Base-by-base conservation (phyloP, 805 yeast genomes). In the Schwanniomyces occidentalis region DNA sequence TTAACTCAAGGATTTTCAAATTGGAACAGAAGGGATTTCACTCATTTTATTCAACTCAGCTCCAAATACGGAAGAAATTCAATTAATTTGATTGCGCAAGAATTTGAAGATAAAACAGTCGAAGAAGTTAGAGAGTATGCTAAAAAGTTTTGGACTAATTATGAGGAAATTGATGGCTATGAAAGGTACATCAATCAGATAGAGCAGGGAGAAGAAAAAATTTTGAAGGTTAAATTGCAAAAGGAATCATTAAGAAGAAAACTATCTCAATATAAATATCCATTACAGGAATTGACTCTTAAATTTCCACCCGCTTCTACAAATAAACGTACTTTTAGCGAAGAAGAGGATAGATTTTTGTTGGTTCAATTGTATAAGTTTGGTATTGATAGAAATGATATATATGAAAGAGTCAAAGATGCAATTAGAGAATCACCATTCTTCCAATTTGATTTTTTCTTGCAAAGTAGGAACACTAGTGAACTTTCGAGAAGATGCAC, bases 21-120 rank as follows among this genome's bases (percentile, higher is more conserved):
- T 54, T 90, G 96, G 96, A 78, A 82, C 37, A 76, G 96, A 56
- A 75, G 91, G 37, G 98, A 93, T 49, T 91, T 91, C 54, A 78
- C 80, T 41, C 85, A 85, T 41, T 89, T 89, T 52, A 79, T 93
- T 32, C 77, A 77, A 32, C 65, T 80, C 26, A 75, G 80, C 54
- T 83, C 84, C 8, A 85, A 86, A 56, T 78, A 82, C 56, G 98
- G 99, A 7, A 75, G 96, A 36, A 78, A 85, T 45, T 76, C 86
- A 16, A 62, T 85, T 32, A 69, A 70, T 23, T 75, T 76, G 2
- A 90, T 93, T 37, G 81, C 95, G 0, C 52, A 73, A 8, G 96
- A 90, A 53, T 77, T 90, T 54, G 90, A 85, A 16, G 89, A 82
- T 34, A 93, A 93, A 59, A 73, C 89, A 0, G 57, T 66, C 17